Base-by-base conservation (phyloP, 2,329 filamentous ascomycete genomes). In the Meredithiella fracta region DNA sequence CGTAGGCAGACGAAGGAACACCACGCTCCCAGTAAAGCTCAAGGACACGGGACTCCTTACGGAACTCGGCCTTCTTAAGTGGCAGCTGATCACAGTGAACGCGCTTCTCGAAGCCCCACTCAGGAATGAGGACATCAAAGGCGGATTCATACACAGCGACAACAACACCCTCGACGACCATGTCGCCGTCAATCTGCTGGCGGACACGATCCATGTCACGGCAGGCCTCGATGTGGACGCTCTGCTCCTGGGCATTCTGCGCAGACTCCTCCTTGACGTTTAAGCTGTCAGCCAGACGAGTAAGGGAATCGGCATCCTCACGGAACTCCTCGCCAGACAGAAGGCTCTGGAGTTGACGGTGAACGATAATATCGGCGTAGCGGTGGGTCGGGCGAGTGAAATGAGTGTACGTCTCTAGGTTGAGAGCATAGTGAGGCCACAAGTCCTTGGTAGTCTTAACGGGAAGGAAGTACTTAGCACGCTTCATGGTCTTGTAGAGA, bases 21-120 rank as follows among this genome's bases (percentile, higher is more conserved):
- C 92, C 92, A 79, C 97, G 98, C 81, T 98, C 92, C 92, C 92
- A 98, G 76, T 96, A 98, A 15, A 98, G 78, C 71, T 98, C 92
- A 50, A 98, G 77, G 29, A 97, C 80, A 56, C 92, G 82, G 72
- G 90, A 87, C 67, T 94, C 89, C 76, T 97, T 97, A 69, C 94
- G 83, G 71, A 92, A 98, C 67, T 98, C 92, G n/a, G 92, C 92
- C 76, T 98, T 98, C 79, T 97, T 91, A 62, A 98, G 74, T 29
- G 92, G 92, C 66, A 98, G 76, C 73, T 98, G 92, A 66, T 98
- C 92, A 67, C 92, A 98, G 71, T 98, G 92, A 54, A 98, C 92
- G 61, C 92, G 87, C 80, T 98, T 98, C 75, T 98, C 92, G 63
- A 98, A 97, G 62, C 92, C 92, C 75, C 89, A 98, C 67, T 98